A percentile compares a stretch with the other conserved stretches of the same genome.
These are phyloP conservation scores for Arabidopsis hybrid DNA, from an alignment of 441 rosid genomes.

Conservation along the genomic window DNA sequence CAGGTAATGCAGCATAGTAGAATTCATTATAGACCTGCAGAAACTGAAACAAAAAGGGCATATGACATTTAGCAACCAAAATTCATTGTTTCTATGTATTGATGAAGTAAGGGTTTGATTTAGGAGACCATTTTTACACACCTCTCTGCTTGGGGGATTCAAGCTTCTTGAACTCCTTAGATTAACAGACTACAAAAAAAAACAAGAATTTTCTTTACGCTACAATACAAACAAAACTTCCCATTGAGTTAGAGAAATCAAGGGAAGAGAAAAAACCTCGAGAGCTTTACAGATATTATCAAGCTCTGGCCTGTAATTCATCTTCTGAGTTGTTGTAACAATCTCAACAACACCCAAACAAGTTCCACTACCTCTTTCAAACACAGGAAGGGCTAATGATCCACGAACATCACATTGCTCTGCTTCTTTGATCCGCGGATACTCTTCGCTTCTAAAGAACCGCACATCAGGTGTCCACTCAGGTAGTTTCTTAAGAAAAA, in stretches of 20 bases:
- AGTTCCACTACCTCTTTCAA: conserved; percentile 67
- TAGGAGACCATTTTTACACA: conserved; percentile 35
- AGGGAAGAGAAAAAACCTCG: conserved; percentile 59
- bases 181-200: conserved; percentile 76
- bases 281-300: conserved; percentile 90
- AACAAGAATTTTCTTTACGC: conserved; percentile 41
- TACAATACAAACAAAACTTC: conserved; percentile 25
- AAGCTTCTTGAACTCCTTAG: conserved; percentile 72
- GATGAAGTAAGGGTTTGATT: conserved; percentile 14
- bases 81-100: neutral
- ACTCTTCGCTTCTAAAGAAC: conserved; percentile 73
- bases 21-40: conserved; percentile 61
- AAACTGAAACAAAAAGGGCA: conserved; percentile 42
- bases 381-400: conserved; percentile 73
- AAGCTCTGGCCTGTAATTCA: conserved; percentile 74
- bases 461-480: conserved; percentile 97
- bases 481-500: conserved; percentile 68
- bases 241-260: neutral
- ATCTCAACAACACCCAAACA: conserved; percentile 98
- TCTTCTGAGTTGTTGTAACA: conserved; percentile 72
- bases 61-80: conserved; percentile 10
- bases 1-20: conserved; percentile 65
- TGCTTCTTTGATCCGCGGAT: conserved; percentile 68
- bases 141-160: conserved; percentile 64
- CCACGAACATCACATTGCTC: conserved; percentile 67